A percentile compares a stretch with the other conserved stretches of the same genome.
phyloP scores from a whole-genome alignment of 208 protist genomes.

The Leishmania turanica region DNA sequence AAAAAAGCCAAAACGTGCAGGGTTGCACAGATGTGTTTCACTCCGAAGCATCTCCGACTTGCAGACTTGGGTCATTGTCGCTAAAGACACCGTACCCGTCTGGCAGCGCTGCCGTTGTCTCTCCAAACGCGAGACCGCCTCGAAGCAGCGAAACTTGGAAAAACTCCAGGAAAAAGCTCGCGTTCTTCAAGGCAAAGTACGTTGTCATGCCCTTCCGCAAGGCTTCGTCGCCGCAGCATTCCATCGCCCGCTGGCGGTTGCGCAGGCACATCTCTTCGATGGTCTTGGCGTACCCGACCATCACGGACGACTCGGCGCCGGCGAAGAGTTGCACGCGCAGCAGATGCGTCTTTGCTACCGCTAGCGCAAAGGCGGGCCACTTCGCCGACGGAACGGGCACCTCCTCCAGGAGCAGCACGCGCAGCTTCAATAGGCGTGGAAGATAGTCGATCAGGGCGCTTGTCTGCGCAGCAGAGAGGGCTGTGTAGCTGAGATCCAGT shows the following conservation, averaged over 20 bases:
- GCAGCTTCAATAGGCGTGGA: constrained; percentile 46
- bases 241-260: constrained; percentile 12
- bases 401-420: constrained; percentile 70
- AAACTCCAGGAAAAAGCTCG: constrained; percentile 57
- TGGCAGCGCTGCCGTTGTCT: constrained; percentile 37
- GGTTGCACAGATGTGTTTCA: not conserved
- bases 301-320: constrained; percentile 25
- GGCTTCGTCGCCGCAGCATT: not conserved
- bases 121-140: not conserved
- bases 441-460: constrained; percentile 64
- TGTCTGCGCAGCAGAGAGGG: constrained; percentile 49
- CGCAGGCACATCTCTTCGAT: constrained; percentile 26
- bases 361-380: constrained; percentile 43
- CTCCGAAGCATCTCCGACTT: not conserved
- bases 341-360: constrained; percentile 48
- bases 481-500: constrained; percentile 75
- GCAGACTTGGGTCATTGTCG: constrained; percentile 72
- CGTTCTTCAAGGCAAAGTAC: constrained; percentile 17
- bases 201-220: not conserved
- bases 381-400: constrained; percentile 49
- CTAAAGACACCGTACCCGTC: constrained; percentile 56
- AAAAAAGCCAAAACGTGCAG: no score
- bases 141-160: constrained; percentile 11
- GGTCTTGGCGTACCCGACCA: constrained; percentile 28
- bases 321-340: constrained; percentile 50